Base-by-base conservation (phyloP, 108 stramenopile genomes). In the Epithemia pelagica region DNA sequence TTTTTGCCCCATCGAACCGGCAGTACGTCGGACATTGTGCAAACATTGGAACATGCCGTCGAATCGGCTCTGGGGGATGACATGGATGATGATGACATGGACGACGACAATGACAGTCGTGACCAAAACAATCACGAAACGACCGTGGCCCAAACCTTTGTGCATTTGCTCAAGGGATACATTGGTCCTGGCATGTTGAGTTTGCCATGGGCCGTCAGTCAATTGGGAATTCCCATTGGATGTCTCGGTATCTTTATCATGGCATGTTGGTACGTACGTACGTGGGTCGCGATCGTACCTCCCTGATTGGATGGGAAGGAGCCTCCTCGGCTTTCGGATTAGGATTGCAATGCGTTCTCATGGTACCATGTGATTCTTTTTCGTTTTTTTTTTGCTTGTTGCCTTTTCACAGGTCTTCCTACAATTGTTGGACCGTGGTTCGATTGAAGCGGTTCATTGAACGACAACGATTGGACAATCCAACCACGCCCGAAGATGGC, bases 141-240 rank as follows among this genome's bases (percentile, higher is more conserved):
- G 30, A 79, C 77, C 0, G 73, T 46, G 7, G 46, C 59, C 18
- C 78, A 85, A 74, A 77, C 87, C 1, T 80, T 81, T 15, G 61
- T 89, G 54, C 82, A 85, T 55, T 37, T 89, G 26, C 59, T 84
- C 58, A 89, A 89, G 59, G 87, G 84, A 0, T 81, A 89, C 68
- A 64, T 89, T 32, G 87, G 87, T 28, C 75, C 82, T 2, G 87
- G 87, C 5, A 81, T 81, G 62, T 63, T 89, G 22, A 72, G 70
- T 58, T 68, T 89, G 0, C 87, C 87, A 22, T 89, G 84, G 84
- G 87, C 87, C 3, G 32, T 89, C 0, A 77, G 75, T 28, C 77
- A 83, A 64, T 32, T 89, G 57, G 87, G 87, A 15, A 37, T 79
- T 31, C 58, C 71, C 2, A 32, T 70, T 2, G 87, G 83, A 19